Conservation (phyloP, 331 rosid genomes). For the Quercus lobata region DNA sequence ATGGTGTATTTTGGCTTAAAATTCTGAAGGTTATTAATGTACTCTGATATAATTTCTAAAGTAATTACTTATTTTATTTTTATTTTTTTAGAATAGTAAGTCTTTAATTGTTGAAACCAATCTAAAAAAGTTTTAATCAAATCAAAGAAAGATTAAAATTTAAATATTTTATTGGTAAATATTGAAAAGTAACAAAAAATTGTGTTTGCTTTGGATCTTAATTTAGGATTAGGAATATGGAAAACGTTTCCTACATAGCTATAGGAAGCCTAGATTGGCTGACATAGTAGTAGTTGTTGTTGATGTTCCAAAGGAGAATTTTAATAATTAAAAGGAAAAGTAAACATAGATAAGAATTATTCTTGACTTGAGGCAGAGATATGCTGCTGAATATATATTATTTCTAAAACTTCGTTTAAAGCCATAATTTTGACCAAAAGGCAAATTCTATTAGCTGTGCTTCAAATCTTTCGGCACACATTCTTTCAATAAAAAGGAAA, state of each 20-base stretch:
- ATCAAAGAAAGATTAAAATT: no score
- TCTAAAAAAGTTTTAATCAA: no score
- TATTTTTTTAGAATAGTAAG: no score
- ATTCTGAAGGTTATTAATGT: no score
- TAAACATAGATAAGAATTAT: not conserved
- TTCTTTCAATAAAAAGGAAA: not conserved
- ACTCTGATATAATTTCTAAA: no score
- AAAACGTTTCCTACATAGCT: not conserved
- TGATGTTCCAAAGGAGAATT: not conserved
- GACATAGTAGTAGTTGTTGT: not conserved
- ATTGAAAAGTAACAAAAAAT: no score
- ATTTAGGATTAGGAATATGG: no score
- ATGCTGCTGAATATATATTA: not conserved
- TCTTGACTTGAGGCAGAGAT: slow-evolving; percentile 4
- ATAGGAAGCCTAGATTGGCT: not conserved
- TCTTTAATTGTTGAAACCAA: no score
- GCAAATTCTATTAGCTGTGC: not conserved
- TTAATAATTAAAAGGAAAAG: not conserved
- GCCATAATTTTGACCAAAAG: not conserved
- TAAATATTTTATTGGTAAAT: no score
- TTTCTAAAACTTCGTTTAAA: not conserved
- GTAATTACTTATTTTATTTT: no score
- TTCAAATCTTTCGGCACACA: not conserved
- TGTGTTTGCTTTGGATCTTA: no score
- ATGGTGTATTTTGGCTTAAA: no score